phyloP scores from a whole-genome alignment of 306 rosid genomes.

The Lagenaria siceraria region DNA sequence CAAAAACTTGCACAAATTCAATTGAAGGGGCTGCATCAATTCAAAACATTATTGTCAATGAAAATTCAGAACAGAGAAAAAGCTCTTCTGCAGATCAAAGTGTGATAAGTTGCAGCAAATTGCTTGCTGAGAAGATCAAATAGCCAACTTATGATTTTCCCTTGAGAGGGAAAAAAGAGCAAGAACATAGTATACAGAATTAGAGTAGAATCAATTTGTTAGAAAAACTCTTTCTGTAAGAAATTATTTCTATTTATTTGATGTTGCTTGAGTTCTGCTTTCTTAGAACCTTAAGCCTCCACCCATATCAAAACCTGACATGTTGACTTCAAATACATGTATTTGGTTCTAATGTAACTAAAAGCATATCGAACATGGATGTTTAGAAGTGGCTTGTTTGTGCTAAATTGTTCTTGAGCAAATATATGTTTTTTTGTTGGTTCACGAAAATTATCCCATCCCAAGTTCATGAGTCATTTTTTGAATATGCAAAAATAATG shows the following conservation, averaged over 20 bases:
- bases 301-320: neutral
- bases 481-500: too few species aligned
- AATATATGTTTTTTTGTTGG: neutral
- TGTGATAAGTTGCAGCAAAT: slow-evolving; percentile 9
- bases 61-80: slow-evolving; percentile 12
- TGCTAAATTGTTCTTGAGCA: neutral
- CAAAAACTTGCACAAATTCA: slow-evolving; percentile 44
- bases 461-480: neutral
- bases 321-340: neutral
- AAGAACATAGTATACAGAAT: neutral
- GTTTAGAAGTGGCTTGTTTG: neutral
- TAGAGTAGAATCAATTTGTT: slow-evolving; percentile 1
- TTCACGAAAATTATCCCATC: neutral
- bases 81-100: slow-evolving; percentile 19
- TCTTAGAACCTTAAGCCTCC: slow-evolving; percentile 1
- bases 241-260: neutral
- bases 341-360: slow-evolving; percentile 4
- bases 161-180: neutral
- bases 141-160: neutral
- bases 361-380: neutral
- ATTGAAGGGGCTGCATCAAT: slow-evolving; percentile 28
- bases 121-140: slow-evolving; percentile 3
- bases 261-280: slow-evolving; percentile 8
- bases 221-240: neutral
- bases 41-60: slow-evolving; percentile 10